These are phyloP conservation scores for Kwoniella bestiolae DNA, from an alignment of 768 basidiomycete species.

Conservation along the genomic window DNA sequence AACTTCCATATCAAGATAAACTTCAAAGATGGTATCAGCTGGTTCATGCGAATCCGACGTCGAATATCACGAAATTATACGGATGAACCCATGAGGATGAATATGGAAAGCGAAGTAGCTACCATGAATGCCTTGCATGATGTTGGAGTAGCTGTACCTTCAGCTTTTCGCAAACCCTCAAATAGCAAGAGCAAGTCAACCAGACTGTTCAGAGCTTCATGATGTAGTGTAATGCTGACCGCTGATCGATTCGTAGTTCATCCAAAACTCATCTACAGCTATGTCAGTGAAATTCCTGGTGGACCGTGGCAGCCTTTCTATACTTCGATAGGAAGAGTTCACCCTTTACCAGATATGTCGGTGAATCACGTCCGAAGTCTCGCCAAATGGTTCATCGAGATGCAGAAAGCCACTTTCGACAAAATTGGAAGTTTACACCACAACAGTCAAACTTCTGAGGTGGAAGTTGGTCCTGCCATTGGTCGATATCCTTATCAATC, in stretches of 20 bases:
- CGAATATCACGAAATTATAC: background rate
- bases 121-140: conserved; percentile 15
- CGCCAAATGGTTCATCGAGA: conserved; percentile 11
- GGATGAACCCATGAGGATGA: background rate
- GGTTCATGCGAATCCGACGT: conserved; percentile 22
- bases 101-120: conserved; percentile 23
- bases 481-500: background rate
- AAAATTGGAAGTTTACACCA: conserved; percentile 16
- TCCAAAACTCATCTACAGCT: conserved; percentile 6
- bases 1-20: conserved; percentile 22
- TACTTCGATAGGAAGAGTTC: background rate
- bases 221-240: background rate
- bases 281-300: background rate
- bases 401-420: conserved; percentile 16
- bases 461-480: conserved; percentile 17
- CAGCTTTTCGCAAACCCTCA: background rate
- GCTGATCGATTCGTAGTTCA: background rate
- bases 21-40: conserved; percentile 26
- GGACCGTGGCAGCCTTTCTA: background rate
- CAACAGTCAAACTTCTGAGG: background rate
- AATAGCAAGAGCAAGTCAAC: conserved; percentile 6
- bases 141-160: conserved; percentile 17
- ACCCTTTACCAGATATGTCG: background rate
- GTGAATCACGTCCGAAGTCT: background rate
- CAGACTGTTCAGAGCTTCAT: too few relatives aligned